Base-by-base conservation (phyloP, 805 yeast genomes). In the Candida loeiensis region DNA sequence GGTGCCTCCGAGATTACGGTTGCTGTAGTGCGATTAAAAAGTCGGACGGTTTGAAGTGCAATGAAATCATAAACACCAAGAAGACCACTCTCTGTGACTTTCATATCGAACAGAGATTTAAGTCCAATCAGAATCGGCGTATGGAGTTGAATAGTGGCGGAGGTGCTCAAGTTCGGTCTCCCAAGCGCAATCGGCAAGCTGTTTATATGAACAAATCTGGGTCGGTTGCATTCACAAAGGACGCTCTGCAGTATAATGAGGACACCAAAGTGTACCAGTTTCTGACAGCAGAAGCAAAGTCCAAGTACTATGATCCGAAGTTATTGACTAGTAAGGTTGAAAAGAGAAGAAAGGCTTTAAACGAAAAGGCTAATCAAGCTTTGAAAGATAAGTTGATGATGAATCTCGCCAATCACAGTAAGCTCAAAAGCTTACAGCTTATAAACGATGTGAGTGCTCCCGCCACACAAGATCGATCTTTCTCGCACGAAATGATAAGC, bases 131-230 rank as follows among this genome's bases (percentile, higher is more conserved):
- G 15, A 71, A 80, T n/a, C 71, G 76, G 45, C 66, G 98, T 45
- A 76, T 87, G 68, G 98, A 90, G 57, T 67, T 91, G 39, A 85
- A 79, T 58, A 76, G 85, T n/a, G 64, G 77, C 43, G 76, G 85
- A 12, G 64, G 77, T 44, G 67, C 73, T 44, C 61, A 79, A 42
- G 58, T 77, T 60, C 72, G 79, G 50, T 74, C 87, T 5, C 80
- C 89, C 4, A 67, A 69, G 18, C 62, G 66, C 35, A 54, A 24
- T 26, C 53, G 40, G 28, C 50, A 71, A 41, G 64, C 73, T 0
- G 58, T 76, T 46, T 66, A 66, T 31, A 50, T 68, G 36, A 70
- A 66, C 4, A 57, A 54, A 14, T 48, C 50, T 14, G 63, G 48
- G 6, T 38, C 37, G 11, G 44, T 40, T 8, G 36, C 39, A 24